Evolutionary conservation across 2,329 filamentous ascomycete genomes (phyloP).

Genomic region (Epichloe typhina): DNA sequence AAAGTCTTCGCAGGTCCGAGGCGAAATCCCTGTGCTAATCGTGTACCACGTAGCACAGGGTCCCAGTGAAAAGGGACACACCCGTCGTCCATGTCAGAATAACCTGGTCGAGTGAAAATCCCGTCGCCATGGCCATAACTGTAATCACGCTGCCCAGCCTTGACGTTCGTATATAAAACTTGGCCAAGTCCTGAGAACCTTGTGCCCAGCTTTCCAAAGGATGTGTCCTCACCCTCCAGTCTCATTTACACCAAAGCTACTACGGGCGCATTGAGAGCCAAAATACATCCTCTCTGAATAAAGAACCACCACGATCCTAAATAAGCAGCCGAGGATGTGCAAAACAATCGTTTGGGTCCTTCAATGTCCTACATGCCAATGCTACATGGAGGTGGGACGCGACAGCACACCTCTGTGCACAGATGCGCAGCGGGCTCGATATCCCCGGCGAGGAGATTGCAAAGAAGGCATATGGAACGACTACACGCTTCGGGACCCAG

Average conservation of each 20-base stretch:
- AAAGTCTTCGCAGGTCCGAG: too few species aligned
- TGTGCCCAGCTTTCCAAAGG: too few species aligned
- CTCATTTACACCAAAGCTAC: too few species aligned
- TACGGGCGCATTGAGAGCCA: too few species aligned
- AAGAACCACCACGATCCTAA: background rate
- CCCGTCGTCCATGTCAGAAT: background rate
- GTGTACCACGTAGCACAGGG: background rate
- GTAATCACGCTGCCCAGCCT: background rate
- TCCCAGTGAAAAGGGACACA: background rate
- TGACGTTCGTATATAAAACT: too few species aligned
- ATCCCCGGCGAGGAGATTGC: slow-evolving; percentile 1
- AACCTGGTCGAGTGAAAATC: background rate
- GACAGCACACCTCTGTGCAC: slow-evolving; percentile 1
- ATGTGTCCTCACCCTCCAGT: too few species aligned
- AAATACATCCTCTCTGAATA: too few species aligned
- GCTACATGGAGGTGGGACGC: background rate
- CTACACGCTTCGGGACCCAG: background rate
- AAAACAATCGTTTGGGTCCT: background rate
- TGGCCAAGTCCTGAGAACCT: too few species aligned
- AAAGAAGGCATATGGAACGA: slow-evolving; percentile 3
- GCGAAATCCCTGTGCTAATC: background rate
- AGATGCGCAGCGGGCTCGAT: slow-evolving; percentile 1
- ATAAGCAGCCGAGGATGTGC: background rate
- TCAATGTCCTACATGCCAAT: background rate
- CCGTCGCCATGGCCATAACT: too few species aligned